phyloP scores from a whole-genome alignment of 768 basidiomycete species.

The Mycena belliarum region DNA sequence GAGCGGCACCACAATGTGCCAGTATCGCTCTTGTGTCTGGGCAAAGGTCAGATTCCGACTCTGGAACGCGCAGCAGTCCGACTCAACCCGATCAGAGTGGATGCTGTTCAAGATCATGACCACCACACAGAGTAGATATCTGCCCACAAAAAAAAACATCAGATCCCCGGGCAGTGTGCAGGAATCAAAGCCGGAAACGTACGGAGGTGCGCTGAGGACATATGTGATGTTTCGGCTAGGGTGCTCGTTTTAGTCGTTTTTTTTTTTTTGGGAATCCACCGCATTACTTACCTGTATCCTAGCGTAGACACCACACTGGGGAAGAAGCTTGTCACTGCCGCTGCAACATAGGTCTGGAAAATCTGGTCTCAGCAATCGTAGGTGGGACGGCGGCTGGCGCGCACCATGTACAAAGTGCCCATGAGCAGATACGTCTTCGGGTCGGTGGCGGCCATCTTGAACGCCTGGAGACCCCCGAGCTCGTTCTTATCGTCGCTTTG shows the following conservation, averaged over 20 bases:
- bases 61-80: background rate
- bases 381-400: background rate
- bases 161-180: no score
- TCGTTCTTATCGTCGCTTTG: constrained; percentile 48
- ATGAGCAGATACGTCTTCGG: constrained; percentile 49
- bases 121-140: constrained; percentile 17
- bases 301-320: constrained; percentile 18
- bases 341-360: constrained; percentile 15
- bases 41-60: background rate
- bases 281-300: constrained; percentile 8
- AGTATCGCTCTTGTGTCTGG: constrained; percentile 17
- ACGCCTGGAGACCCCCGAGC: constrained; percentile 36
- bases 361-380: no score
- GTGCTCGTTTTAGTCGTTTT: no score
- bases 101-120: constrained; percentile 14
- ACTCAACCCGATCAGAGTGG: constrained; percentile 15
- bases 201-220: constrained; percentile 18
- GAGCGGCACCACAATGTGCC: constrained; percentile 18
- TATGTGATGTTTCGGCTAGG: constrained; percentile 19
- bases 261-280: no score
- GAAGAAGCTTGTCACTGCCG: constrained; percentile 19
- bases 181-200: background rate
- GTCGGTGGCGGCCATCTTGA: constrained; percentile 42
- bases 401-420: constrained; percentile 20
- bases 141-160: background rate